Base-by-base conservation (phyloP, 2,329 filamentous ascomycete species). In the Aspergillus melleus region DNA sequence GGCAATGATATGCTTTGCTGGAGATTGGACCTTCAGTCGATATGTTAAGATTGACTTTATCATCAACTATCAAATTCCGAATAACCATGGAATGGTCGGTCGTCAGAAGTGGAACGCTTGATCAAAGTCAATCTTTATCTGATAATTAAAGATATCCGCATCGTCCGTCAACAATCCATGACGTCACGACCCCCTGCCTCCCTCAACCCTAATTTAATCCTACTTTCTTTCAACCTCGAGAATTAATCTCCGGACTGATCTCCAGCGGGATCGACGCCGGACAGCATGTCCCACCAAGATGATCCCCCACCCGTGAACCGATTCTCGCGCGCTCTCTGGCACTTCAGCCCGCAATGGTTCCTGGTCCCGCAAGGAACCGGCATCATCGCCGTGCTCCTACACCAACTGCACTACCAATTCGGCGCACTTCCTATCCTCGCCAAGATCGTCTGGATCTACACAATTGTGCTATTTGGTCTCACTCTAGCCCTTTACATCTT, bases 321-420 rank as follows among this genome's bases (percentile, higher is more conserved):
- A 10, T 20, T 65, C 1, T 64, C 60, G 4, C 63, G 61, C 4
- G 68, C 66, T 2, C 58, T 78, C n/a, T 71, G 67, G 60, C 70
- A 70, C 53, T 77, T 77, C 58, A 68, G 68, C 1, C 73, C 73
- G 10, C 67, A 68, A 62, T 77, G 75, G 73, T 76, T 79, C 60
- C 69, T 77, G 8, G 59, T 77, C 26, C 72, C 76, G 0, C 76
- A 78, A 64, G 75, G 76, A 19, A 78, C 70, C 2, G 71, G 73
- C 24, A 75, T 77, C 57, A 62, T 76, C 8, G 68, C 72, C 14
- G 63, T 77, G 8, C 66, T 77, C 49, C 69, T 79, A 1, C 69
- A 74, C 58, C 70, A 74, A 50, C 64, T 77, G 1, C 66, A 74
- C 60, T 80, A 80, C 60, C 77, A 78, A 61, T 80, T 80, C 63